Evolutionary conservation across 176 grass and related monocot genomes (phyloP).

Genomic region (Carex cristatella): DNA sequence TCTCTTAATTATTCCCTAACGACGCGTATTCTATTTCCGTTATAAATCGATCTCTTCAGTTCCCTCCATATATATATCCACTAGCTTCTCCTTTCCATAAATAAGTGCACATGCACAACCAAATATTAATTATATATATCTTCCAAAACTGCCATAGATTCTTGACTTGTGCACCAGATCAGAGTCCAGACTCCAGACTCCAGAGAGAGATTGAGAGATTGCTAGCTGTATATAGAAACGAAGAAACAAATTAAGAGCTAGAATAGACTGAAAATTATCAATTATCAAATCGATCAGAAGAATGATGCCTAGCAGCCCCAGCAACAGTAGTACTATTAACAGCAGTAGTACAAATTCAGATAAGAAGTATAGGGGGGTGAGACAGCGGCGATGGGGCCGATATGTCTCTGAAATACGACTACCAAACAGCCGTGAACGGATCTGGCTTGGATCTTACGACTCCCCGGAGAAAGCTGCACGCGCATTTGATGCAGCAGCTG

Average conservation of each 20-base stretch:
- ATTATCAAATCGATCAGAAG: neutral
- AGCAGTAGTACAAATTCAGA: neutral
- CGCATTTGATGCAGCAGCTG: slow-evolving; percentile 19
- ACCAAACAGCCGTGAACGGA: slow-evolving; percentile 23
- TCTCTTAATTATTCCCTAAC: neutral
- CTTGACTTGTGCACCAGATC: neutral
- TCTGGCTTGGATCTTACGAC: slow-evolving; percentile 29
- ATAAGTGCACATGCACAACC: neutral
- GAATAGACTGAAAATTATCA: neutral
- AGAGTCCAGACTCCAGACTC: neutral
- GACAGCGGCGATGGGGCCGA: slow-evolving; percentile 11
- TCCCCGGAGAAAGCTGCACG: slow-evolving; percentile 26
- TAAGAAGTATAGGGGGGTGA: slow-evolving; percentile 19
- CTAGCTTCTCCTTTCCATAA: neutral
- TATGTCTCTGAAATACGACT: slow-evolving; percentile 23
- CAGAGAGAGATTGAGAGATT: neutral
- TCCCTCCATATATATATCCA: neutral
- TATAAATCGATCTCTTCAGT: neutral
- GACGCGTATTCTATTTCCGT: neutral
- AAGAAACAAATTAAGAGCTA: neutral
- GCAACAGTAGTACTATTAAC: neutral
- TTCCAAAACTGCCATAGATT: neutral
- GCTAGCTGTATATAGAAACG: neutral
- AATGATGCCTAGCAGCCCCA: neutral
- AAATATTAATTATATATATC: neutral